A percentile compares a stretch with the other conserved stretches of the same genome.
These are phyloP conservation scores for Chrysosphaeria jannelii DNA, from an alignment of 2,329 filamentous ascomycete species.

Conservation along the genomic window DNA sequence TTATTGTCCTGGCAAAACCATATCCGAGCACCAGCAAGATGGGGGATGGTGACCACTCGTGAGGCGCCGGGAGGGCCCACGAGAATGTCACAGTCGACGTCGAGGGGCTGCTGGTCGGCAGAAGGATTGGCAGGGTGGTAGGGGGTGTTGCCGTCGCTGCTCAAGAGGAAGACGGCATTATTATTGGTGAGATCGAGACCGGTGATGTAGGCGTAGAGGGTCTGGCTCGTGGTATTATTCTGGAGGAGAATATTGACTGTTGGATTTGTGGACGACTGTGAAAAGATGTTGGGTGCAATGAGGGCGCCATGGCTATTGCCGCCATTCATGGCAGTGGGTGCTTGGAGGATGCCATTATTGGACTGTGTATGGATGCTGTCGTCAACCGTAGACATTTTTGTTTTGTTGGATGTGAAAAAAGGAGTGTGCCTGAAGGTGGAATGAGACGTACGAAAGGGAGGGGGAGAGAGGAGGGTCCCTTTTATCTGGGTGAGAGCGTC, in stretches of 20 bases:
- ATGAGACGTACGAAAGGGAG: not conserved
- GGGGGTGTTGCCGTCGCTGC: slow-evolving; percentile 31
- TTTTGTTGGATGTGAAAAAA: not conserved
- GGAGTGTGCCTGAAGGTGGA: not conserved
- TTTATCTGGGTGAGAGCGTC: not conserved
- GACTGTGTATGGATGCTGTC: slow-evolving; percentile 6
- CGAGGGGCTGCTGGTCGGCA: slow-evolving; percentile 17
- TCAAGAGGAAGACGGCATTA: slow-evolving; percentile 28
- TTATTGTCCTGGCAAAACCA: slow-evolving; percentile 34
- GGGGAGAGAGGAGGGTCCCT: not conserved
- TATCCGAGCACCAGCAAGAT: slow-evolving; percentile 37
- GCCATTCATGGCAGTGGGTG: slow-evolving; percentile 3
- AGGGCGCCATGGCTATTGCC: not conserved
- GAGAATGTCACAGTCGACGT: slow-evolving; percentile 27
- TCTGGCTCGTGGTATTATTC: slow-evolving; percentile 31
- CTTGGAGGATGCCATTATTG: slow-evolving; percentile 5
- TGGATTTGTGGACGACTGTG: too few relatives aligned
- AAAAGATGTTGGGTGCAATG: too few relatives aligned
- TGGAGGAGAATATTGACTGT: slow-evolving; percentile 29
- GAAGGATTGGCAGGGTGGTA: slow-evolving; percentile 33
- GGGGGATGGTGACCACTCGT: slow-evolving; percentile 32
- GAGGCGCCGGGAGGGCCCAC: slow-evolving; percentile 29
- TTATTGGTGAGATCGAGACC: slow-evolving; percentile 29
- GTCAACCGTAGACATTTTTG: slow-evolving; percentile 7
- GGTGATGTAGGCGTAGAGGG: slow-evolving; percentile 39